Evolutionary conservation across 2,329 filamentous ascomycete species (phyloP).

Genomic region (Zymoseptoria crescenta): DNA sequence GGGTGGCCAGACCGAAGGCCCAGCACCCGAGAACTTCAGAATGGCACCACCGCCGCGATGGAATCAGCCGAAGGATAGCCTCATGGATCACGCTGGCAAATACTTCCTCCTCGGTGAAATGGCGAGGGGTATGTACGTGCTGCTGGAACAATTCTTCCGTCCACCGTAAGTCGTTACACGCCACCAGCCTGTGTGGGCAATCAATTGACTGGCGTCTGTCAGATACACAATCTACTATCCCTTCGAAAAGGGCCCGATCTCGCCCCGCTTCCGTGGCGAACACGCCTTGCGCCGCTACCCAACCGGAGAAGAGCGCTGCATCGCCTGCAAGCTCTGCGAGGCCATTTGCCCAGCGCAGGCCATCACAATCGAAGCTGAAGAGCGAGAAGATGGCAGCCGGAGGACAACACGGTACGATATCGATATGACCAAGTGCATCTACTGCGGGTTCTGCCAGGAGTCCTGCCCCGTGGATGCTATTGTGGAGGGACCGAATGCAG

Average conservation of each 20-base stretch:
- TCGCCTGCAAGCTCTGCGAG: conserved; percentile 99
- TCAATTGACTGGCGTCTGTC: conserved; percentile 9
- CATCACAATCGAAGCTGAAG: conserved; percentile 98
- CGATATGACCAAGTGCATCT: conserved; percentile 99
- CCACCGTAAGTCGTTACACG: conserved; percentile 66
- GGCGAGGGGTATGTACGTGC: conserved; percentile 94
- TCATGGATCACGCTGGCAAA: conserved; percentile 76
- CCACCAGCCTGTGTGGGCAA: conserved; percentile 2
- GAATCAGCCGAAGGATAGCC: conserved; percentile 70
- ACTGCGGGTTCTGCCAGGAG: conserved; percentile 98
- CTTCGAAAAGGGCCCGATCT: conserved; percentile 98
- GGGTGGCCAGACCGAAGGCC: conserved; percentile 59
- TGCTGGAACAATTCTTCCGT: conserved; percentile 96
- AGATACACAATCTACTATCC: conserved; percentile 99
- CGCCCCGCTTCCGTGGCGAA: conserved; percentile 94
- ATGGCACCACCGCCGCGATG: conserved; percentile 65
- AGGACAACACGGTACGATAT: conserved; percentile 97
- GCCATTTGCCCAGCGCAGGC: conserved; percentile 96
- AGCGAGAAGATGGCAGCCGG: conserved; percentile 90
- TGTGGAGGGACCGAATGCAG: conserved; percentile 65
- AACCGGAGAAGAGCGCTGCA: conserved; percentile 96
- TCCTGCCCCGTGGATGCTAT: conserved; percentile 97
- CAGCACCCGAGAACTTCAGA: conserved; percentile 74
- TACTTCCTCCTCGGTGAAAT: conserved; percentile 96
- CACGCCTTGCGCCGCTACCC: conserved; percentile 95